Base-by-base conservation (phyloP, 2,329 filamentous ascomycete genomes). In the Fusarium decemcellulare region DNA sequence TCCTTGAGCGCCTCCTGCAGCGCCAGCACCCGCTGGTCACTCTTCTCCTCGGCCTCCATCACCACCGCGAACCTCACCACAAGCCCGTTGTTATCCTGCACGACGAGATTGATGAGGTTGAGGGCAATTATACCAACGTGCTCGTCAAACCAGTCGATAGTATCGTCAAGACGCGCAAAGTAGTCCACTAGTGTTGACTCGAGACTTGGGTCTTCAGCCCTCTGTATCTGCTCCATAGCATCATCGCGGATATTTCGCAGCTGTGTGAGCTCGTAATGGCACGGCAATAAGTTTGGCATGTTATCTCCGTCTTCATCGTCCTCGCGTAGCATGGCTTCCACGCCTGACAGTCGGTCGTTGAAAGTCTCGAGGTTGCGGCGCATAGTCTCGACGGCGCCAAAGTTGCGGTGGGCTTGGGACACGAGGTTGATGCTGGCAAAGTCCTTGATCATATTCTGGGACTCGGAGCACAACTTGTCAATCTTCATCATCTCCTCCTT, bases 401-500 rank as follows among this genome's bases (percentile, higher is more conserved):
- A 99, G 82, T 99, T 98, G 69, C 95, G 90, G 82, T 99, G 96
- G 71, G 97, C 96, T 81, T 97, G 93, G 59, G 95, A 95, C 58
- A 97, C 93, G 65, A 93, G 84, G 79, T 97, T 96, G 85, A 97
- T 96, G 77, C 94, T 93, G 37, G 92, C 92, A 81, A 99, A 98
- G 84, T 99, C 96, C 76, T 93, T 91, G 76, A 99, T 97, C 90
- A 98, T 98, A 78, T 93, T 94, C 84, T 98, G 95, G 58, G 95
- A 95, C 82, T 99, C 97, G 68, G 95, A 94, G 83, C 96, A 99
- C 70, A 99, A 89, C 82, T 93, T 94, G 84, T 99, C 96, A 76
- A 99, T 98, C 82, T 95, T 97, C 86, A 97, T 94, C 90, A 99
- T 96, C 84, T 99, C 96, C 72, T 98, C 95, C 81, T 97, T 97